A percentile compares a stretch with the other conserved stretches of the same genome.
Evolutionary conservation across 2,329 filamentous ascomycete species (phyloP).

Genomic region (Xylariaceae sp.): DNA sequence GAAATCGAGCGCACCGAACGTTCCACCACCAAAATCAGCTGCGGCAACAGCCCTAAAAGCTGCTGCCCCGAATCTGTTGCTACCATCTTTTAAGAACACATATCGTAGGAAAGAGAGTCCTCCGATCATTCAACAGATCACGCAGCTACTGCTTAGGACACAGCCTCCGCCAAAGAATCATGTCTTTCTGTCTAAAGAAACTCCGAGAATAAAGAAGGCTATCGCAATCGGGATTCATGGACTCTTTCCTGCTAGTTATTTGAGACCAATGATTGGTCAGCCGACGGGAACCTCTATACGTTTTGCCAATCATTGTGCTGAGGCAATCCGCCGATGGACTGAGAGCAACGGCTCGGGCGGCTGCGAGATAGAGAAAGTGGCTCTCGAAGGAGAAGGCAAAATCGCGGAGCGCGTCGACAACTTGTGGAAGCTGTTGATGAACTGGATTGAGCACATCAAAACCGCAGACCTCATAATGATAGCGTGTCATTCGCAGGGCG

Average conservation of each 20-base stretch:
- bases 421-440: slow-evolving; percentile 88
- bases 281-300: slow-evolving; percentile 92
- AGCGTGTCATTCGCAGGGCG: slow-evolving; percentile 93
- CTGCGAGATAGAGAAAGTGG: slow-evolving; percentile 85
- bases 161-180: slow-evolving; percentile 59
- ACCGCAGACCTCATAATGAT: slow-evolving; percentile 83
- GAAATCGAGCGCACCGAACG: slow-evolving; percentile 33
- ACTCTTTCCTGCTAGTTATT: slow-evolving; percentile 79
- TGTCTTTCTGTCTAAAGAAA: slow-evolving; percentile 63
- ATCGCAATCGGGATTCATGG: slow-evolving; percentile 93
- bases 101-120: slow-evolving; percentile 63
- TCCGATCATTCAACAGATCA: slow-evolving; percentile 63
- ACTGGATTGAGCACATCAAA: slow-evolving; percentile 89
- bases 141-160: slow-evolving; percentile 51
- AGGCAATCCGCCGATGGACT: slow-evolving; percentile 79
- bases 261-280: slow-evolving; percentile 88
- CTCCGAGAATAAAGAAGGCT: slow-evolving; percentile 73
- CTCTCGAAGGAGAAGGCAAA: slow-evolving; percentile 89
- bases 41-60: slow-evolving; percentile 35
- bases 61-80: slow-evolving; percentile 54
- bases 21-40: slow-evolving; percentile 30
- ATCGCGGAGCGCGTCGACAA: slow-evolving; percentile 86
- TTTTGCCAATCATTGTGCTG: slow-evolving; percentile 82
- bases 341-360: slow-evolving; percentile 66
- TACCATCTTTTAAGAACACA: slow-evolving; percentile 65